These are phyloP conservation scores for Centaurea solstitialis DNA, from an alignment of 129 eudicot species.

Conservation along the genomic window DNA sequence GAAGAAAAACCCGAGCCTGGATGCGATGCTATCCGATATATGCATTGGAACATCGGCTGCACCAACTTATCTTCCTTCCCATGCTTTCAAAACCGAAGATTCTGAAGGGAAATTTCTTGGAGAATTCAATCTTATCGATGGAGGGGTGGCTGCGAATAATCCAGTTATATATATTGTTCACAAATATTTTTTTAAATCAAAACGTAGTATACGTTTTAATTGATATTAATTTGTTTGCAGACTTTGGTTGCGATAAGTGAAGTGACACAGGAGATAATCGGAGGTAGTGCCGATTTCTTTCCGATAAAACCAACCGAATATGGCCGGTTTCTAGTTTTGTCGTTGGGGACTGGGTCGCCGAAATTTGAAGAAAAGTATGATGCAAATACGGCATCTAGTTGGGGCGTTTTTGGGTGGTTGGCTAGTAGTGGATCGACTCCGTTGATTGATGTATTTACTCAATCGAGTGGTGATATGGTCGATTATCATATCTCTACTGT, in stretches of 20 bases:
- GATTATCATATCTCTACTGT: constrained; percentile 47
- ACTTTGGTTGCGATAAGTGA: constrained; percentile 57
- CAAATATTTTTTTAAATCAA: background rate
- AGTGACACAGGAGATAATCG: constrained; percentile 49
- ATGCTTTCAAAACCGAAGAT: constrained; percentile 37
- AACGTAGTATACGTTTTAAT: background rate
- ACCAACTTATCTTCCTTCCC: constrained; percentile 63
- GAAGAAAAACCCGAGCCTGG: constrained; percentile 39
- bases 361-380: constrained; percentile 41
- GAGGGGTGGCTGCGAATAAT: constrained; percentile 75
- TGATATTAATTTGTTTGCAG: constrained; percentile 25
- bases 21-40: constrained; percentile 54
- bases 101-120: constrained; percentile 16
- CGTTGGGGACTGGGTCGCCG: constrained; percentile 57
- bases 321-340: constrained; percentile 50
- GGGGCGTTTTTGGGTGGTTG: constrained; percentile 69
- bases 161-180: constrained; percentile 45
- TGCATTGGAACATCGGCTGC: constrained; percentile 76
- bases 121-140: constrained; percentile 70
- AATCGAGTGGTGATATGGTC: constrained; percentile 60
- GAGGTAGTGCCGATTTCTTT: constrained; percentile 39
- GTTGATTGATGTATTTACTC: constrained; percentile 50
- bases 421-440: constrained; percentile 47
- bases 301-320: constrained; percentile 55
- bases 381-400: constrained; percentile 42